phyloP scores from a whole-genome alignment of 2,329 filamentous ascomycete species.

The Alternaria arborescens region DNA sequence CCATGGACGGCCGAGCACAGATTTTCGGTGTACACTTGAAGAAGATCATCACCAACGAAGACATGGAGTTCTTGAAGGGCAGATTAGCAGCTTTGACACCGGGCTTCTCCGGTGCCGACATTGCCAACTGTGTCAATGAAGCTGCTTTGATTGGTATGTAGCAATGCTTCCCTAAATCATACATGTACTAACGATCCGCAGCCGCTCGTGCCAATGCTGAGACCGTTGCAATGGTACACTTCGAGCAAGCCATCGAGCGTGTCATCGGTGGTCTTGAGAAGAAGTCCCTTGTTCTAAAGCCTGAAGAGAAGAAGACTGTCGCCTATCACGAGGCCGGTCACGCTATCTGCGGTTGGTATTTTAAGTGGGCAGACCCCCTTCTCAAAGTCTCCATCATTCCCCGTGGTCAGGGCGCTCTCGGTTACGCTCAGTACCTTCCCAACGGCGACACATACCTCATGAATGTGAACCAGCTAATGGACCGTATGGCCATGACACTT shows the following conservation, averaged over 20 bases:
- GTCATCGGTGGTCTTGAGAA: constrained; percentile 96
- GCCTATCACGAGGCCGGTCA: constrained; percentile 99
- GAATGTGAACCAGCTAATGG: constrained; percentile 95
- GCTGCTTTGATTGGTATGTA: constrained; percentile 91
- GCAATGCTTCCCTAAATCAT: constrained; percentile 14
- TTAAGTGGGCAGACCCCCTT: constrained; percentile 93
- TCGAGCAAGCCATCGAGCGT: constrained; percentile 97
- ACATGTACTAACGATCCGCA: constrained; percentile 59
- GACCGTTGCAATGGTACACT: constrained; percentile 86
- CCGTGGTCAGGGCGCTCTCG: constrained; percentile 89
- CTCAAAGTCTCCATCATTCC: constrained; percentile 99
- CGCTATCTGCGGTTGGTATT: constrained; percentile 98
- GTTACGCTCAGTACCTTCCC: constrained; percentile 97
- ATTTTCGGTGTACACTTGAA: constrained; percentile 95
- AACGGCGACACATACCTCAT: constrained; percentile 91
- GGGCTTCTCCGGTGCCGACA: constrained; percentile 96
- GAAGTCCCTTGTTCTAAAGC: constrained; percentile 92
- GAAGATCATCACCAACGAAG: constrained; percentile 93
- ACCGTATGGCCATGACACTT: constrained; percentile 99
- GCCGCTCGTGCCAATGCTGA: constrained; percentile 84
- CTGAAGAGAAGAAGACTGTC: constrained; percentile 93
- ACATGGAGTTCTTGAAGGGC: constrained; percentile 86
- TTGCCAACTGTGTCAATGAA: constrained; percentile 98
- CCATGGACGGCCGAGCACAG: constrained; percentile 94
- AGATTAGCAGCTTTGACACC: constrained; percentile 91